Percentiles rank a stretch among this genome's conserved stretches.
Conservation (phyloP, 169 alveolate genomes). For the Eimeria mitis region DNA sequence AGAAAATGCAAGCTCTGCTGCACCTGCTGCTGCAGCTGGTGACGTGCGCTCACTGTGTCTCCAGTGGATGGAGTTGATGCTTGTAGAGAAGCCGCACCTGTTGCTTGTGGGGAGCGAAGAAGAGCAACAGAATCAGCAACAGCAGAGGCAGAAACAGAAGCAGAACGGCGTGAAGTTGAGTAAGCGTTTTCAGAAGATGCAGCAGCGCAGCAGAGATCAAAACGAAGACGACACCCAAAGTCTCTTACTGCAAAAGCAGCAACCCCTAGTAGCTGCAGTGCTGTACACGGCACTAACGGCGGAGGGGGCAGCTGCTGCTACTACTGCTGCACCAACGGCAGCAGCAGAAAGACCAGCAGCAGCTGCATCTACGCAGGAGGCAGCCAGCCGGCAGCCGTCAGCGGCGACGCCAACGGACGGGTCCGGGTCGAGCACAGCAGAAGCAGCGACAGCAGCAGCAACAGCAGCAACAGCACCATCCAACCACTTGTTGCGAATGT, state of each 20-base stretch:
- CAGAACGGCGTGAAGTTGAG: background rate
- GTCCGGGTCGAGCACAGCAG: constrained; percentile 20
- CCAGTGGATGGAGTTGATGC: constrained; percentile 79
- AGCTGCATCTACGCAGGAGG: constrained; percentile 24
- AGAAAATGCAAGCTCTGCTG: background rate
- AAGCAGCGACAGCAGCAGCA: constrained; percentile 25
- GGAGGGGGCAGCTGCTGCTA: background rate
- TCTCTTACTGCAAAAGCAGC: constrained; percentile 35
- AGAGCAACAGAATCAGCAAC: constrained; percentile 11
- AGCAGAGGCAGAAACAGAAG: constrained; percentile 22
- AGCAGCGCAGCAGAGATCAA: constrained; percentile 1
- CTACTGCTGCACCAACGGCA: constrained; percentile 10
- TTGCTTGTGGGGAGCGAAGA: constrained; percentile 9
- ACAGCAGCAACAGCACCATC: constrained; percentile 9
- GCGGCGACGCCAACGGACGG: constrained; percentile 27
- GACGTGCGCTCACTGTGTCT: constrained; percentile 73
- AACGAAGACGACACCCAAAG: background rate
- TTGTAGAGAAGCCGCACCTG: constrained; percentile 42
- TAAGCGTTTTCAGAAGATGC: constrained; percentile 26
- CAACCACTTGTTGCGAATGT: constrained; percentile 50
- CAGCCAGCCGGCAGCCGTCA: constrained; percentile 40
- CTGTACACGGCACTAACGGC: constrained; percentile 63
- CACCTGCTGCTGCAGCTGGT: constrained; percentile 21
- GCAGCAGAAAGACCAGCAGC: constrained; percentile 10
- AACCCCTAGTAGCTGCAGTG: constrained; percentile 52